Evolutionary conservation across 768 basidiomycete species (phyloP), one percentile per base, ranked within the genome.

Genomic region (Leccinum imitatum): DNA sequence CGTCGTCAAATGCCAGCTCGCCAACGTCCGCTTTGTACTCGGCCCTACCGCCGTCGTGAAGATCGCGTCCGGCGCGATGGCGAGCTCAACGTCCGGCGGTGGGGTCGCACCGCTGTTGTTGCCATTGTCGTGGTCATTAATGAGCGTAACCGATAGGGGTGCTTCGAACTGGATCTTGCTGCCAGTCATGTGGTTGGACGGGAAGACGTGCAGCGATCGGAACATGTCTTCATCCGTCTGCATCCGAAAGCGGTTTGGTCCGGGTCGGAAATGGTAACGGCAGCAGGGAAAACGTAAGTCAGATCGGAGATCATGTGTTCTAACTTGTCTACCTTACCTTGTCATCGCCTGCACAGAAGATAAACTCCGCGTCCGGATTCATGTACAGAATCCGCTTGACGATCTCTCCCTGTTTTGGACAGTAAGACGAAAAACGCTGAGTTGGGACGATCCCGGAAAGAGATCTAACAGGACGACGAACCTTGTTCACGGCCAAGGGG

Each of bases 151-250:
- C 63, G 73, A 86, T 57, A 87, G 76, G 21, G 84, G 90, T 56
- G 76, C 81, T 66, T 85, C 78, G 77, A 90, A 81, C 8, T 73
- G 74, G 13, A 80, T 75, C 59, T 77, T 78, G 51, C 64, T 78
- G 51, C 64, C 79, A 30, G 67, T 72, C 1, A 52, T 39, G 11
- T 67, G 41, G 14, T 67, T 41, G 1, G 79, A 65, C 0, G 77
- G 76, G 77, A 90, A 90, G 63, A 88, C 78, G 23, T 85, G 81
- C 1, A 96, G 80, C 0, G 93, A 83, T 64, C 95, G 89, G 90
- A 98, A 98, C 96, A 99, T 99, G 79, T 99, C 96, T 78, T 99
- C 96, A 79, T 98, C 94, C 52, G 95, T 95, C 91, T 90, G 31
- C 17, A 19, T 46, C 19, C n/a, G 8, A 25, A 30, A 50, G 19